Percentiles rank a stretch among this genome's conserved stretches.
phyloP scores from a whole-genome alignment of 345 rosid genomes.

The Aquilaria malaccensis region DNA sequence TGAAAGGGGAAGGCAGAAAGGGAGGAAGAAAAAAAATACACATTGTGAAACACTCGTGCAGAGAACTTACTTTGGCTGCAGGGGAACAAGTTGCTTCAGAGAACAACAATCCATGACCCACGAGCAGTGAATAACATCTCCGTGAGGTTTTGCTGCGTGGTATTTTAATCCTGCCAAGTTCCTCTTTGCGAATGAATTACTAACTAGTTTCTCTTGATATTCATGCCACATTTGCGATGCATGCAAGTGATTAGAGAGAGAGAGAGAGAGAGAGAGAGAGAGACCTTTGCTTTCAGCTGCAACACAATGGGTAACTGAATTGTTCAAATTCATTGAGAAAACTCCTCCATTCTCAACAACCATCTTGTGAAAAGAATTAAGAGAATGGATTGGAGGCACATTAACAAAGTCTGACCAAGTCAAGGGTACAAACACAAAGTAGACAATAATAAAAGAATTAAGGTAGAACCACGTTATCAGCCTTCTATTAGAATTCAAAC shows the following conservation, averaged over 20 bases:
- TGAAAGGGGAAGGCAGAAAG: not conserved
- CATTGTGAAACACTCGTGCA: constrained; percentile 6
- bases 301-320: constrained; percentile 77
- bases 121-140: constrained; percentile 80
- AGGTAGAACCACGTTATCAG: not conserved
- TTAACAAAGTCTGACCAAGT: constrained; percentile 69
- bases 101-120: constrained; percentile 89
- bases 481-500: not conserved
- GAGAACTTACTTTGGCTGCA: constrained; percentile 71
- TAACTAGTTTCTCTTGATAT: not conserved
- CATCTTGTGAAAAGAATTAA: constrained; percentile 78
- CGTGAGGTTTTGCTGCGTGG: constrained; percentile 74
- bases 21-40: not conserved
- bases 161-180: constrained; percentile 66
- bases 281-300: constrained; percentile 93
- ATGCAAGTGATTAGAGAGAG: not conserved
- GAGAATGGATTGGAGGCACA: constrained; percentile 49
- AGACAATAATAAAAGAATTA: not conserved
- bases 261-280: constrained; percentile 24
- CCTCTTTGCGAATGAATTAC: constrained; percentile 1
- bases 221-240: not conserved
- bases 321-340: constrained; percentile 92
- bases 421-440: constrained; percentile 28
- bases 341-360: constrained; percentile 88
- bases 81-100: constrained; percentile 62